phyloP scores from a whole-genome alignment of 805 yeast species.

The Barnettozyma californica region DNA sequence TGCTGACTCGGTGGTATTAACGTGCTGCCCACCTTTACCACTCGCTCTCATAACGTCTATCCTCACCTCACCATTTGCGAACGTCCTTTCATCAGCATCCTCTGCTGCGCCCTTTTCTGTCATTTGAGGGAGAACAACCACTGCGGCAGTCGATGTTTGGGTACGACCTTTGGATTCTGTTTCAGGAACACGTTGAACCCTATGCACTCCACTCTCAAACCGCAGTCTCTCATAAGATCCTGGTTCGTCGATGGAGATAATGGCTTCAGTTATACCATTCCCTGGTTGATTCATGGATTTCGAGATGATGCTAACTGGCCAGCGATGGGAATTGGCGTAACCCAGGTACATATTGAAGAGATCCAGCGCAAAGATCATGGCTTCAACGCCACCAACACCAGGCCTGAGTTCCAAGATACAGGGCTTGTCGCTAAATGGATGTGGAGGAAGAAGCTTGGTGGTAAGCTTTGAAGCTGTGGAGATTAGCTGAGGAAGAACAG shows the following conservation, averaged over 20 bases:
- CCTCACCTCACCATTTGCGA: slow-evolving; percentile 82
- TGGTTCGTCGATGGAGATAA: slow-evolving; percentile 63
- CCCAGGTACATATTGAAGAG: slow-evolving; percentile 74
- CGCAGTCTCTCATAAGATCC: slow-evolving; percentile 72
- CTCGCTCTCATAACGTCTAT: slow-evolving; percentile 97
- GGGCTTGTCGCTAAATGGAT: slow-evolving; percentile 68
- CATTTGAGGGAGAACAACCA: slow-evolving; percentile 83
- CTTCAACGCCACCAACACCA: slow-evolving; percentile 95
- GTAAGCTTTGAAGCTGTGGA: slow-evolving; percentile 43
- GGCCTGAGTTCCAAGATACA: slow-evolving; percentile 85
- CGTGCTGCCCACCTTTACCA: slow-evolving; percentile 98
- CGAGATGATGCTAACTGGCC: slow-evolving; percentile 64
- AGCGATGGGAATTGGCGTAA: slow-evolving; percentile 57
- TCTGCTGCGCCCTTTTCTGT: slow-evolving; percentile 45
- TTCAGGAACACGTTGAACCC: slow-evolving; percentile 91
- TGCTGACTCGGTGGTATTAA: slow-evolving; percentile 95
- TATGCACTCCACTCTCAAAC: slow-evolving; percentile 91
- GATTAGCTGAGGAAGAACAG: slow-evolving; percentile 39
- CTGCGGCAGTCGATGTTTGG: slow-evolving; percentile 96
- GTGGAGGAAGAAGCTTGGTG: slow-evolving; percentile 63
- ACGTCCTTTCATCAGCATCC: slow-evolving; percentile 57
- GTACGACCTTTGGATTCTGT: slow-evolving; percentile 93
- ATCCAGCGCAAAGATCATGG: slow-evolving; percentile 80
- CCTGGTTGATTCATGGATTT: slow-evolving; percentile 52
- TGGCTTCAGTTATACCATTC: slow-evolving; percentile 70